A percentile compares a stretch with the other conserved stretches of the same genome.
Evolutionary conservation across 2,329 filamentous ascomycete species (phyloP).

Genomic region (Scytalidium lignicola): DNA sequence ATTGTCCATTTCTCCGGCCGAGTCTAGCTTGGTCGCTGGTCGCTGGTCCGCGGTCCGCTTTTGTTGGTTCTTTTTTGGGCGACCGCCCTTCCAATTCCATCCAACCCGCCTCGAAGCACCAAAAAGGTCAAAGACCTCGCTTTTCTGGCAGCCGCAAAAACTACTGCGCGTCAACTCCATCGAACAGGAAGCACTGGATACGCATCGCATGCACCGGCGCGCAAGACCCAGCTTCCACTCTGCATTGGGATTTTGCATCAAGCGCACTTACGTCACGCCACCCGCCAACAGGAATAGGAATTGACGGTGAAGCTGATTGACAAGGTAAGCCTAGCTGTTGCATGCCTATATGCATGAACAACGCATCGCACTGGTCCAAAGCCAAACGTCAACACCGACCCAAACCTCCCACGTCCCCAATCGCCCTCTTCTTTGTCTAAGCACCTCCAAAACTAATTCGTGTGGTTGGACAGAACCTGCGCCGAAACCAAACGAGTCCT

Average conservation of each 20-base stretch:
- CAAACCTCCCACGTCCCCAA: slow-evolving; percentile 22
- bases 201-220: slow-evolving; percentile 12
- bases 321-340: slow-evolving; percentile 29
- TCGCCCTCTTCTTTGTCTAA: slow-evolving; percentile 17
- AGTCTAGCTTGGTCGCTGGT: neutral
- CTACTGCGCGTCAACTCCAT: slow-evolving; percentile 17
- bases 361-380: slow-evolving; percentile 28
- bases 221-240: slow-evolving; percentile 7
- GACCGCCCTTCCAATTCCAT: neutral
- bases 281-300: slow-evolving; percentile 19
- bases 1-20: no score
- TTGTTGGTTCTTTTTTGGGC: no score
- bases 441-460: slow-evolving; percentile 23
- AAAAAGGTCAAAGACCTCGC: neutral
- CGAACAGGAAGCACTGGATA: slow-evolving; percentile 6
- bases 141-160: slow-evolving; percentile 8
- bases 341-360: slow-evolving; percentile 27
- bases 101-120: neutral
- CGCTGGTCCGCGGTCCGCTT: no score
- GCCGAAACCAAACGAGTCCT: slow-evolving; percentile 3
- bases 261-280: slow-evolving; percentile 15
- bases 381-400: slow-evolving; percentile 20
- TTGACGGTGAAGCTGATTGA: slow-evolving; percentile 24
- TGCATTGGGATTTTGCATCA: slow-evolving; percentile 9
- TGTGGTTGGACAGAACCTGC: slow-evolving; percentile 25